A percentile compares a stretch with the other conserved stretches of the same genome.
Conservation (phyloP, 2,329 filamentous ascomycete species). For the Cytospora chrysosperma region DNA sequence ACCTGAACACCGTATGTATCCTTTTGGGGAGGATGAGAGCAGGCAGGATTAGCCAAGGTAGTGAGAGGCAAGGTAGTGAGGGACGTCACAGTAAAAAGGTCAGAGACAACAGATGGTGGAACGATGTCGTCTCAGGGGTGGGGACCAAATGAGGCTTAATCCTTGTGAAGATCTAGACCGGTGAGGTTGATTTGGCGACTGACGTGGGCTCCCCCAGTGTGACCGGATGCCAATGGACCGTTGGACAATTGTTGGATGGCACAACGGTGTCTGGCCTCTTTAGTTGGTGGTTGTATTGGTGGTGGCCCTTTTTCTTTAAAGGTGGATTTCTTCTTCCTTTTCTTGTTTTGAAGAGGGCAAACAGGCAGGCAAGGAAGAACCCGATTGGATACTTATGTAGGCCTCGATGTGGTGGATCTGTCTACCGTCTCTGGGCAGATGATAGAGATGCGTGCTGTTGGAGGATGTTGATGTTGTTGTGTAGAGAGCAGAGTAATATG, state of each 20-base stretch:
- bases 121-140: conserved; percentile 8
- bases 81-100: neutral
- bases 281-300: no score
- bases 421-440: neutral
- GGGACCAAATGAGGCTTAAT: neutral
- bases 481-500: neutral
- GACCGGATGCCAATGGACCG: neutral
- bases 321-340: no score
- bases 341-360: neutral
- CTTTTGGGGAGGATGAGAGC: neutral
- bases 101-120: neutral
- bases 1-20: neutral
- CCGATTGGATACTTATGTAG: neutral
- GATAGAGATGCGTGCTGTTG: neutral
- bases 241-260: neutral
- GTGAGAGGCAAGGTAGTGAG: no score
- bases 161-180: neutral
- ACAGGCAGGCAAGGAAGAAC: neutral
- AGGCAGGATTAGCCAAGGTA: no score
- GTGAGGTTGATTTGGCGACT: neutral
- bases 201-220: neutral
- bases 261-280: no score
- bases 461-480: neutral
- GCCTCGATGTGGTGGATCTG: neutral
- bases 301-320: no score